A percentile compares a stretch with the other conserved stretches of the same genome.
phyloP scores from a whole-genome alignment of 495 filamentous ascomycete genomes.

The Tuber melanosporum region DNA sequence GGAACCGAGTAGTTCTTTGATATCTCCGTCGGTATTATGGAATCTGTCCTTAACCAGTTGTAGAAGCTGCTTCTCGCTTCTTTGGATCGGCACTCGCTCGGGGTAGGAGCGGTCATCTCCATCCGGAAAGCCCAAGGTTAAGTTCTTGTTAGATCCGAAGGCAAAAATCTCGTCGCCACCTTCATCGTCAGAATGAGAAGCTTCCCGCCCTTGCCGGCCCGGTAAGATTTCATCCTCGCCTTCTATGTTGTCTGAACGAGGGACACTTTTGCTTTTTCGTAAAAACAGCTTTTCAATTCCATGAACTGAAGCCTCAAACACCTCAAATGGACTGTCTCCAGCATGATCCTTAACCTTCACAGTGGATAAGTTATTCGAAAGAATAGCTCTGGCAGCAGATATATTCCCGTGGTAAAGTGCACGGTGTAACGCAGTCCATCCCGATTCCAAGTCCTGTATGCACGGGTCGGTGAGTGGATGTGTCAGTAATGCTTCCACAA shows the following conservation, averaged over 20 bases:
- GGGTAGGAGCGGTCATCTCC: constrained; percentile 90
- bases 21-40: constrained; percentile 13
- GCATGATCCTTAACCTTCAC: constrained; percentile 95
- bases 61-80: constrained; percentile 69
- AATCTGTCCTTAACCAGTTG: constrained; percentile 36
- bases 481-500: constrained; percentile 69
- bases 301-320: constrained; percentile 77
- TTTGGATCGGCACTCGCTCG: constrained; percentile 67
- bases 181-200: constrained; percentile 39
- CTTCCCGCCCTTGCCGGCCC: neutral
- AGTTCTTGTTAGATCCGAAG: constrained; percentile 92
- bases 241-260: constrained; percentile 36
- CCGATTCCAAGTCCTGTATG: constrained; percentile 78
- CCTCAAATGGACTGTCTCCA: constrained; percentile 87
- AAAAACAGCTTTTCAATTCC: constrained; percentile 45
- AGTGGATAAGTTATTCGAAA: constrained; percentile 58
- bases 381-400: constrained; percentile 70
- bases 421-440: constrained; percentile 91
- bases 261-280: constrained; percentile 25
- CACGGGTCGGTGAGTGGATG: constrained; percentile 82
- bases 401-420: constrained; percentile 91
- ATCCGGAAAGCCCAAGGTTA: constrained; percentile 84
- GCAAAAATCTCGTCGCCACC: constrained; percentile 81
- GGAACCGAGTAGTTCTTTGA: constrained; percentile 33
- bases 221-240: constrained; percentile 17